Base-by-base conservation (phyloP, 2,329 filamentous ascomycete genomes). In the Fusarium burgessii region DNA sequence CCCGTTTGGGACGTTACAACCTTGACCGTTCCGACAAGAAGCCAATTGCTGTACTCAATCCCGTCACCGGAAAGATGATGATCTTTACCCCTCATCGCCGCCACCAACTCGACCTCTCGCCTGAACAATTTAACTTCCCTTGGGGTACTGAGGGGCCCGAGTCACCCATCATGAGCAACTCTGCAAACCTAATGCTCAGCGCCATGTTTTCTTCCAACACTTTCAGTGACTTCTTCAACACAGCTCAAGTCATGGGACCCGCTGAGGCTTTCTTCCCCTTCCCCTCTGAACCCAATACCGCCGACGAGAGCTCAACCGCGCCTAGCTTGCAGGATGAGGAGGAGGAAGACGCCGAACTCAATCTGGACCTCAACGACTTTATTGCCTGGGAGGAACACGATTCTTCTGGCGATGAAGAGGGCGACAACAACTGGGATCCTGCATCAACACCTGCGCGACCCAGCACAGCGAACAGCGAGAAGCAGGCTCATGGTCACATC, bases 181-280 rank as follows among this genome's bases (percentile, higher is more conserved):
- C 90, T 20, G 90, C 90, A 60, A 92, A 93, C 64, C 86, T 95
- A 71, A 94, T 95, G 92, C 90, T 95, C 82, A 91, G 91, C 51
- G 91, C 90, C 73, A 90, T 94, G 82, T 86, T 90, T 58, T 87
- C 86, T 3, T 84, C 83, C 59, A 85, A 86, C 67, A 84, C 86
- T 1, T 87, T 88, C 72, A 86, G 85, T 43, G 86, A 88, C 74
- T 86, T 86, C 62, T 82, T 89, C 79, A 87, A 87, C 70, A 87
- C 87, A 70, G 89, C 88, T 8, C 90, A 92, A 76, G 86, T 89
- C n/a, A 85, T 93, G 76, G 92, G 92, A 2, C 91, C 92, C 4
- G 86, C 90, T 1, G 92, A 94, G 80, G 91, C 92, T 11, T 94
- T 94, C 79, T 94, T 92, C 75, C 89, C 92, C 8, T 90, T 91